Conservation (phyloP, 495 filamentous ascomycete genomes). For the Arthonia radiata region DNA sequence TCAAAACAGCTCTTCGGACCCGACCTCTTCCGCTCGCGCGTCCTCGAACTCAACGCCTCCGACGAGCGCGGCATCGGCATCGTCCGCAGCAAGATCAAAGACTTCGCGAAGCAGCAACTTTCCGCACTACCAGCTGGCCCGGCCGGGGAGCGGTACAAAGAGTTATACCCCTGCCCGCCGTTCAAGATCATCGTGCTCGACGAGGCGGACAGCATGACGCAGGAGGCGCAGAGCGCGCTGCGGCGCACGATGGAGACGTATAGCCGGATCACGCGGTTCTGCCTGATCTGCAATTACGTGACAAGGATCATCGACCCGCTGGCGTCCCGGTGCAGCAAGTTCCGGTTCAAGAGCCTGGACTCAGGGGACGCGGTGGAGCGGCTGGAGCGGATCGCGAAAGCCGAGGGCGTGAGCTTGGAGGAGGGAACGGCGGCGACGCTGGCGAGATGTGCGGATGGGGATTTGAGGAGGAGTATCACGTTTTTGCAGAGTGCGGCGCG, state of each 20-base stretch:
- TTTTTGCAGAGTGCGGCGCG: constrained; percentile 80
- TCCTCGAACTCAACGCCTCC: constrained; percentile 94
- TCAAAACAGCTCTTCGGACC: constrained; percentile 95
- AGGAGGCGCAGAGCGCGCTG: constrained; percentile 84
- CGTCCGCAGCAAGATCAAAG: constrained; percentile 94
- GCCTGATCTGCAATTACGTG: constrained; percentile 95
- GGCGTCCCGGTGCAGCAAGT: constrained; percentile 82
- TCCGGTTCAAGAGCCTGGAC: constrained; percentile 90
- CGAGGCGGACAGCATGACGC: constrained; percentile 96
- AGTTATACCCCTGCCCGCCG: constrained; percentile 74
- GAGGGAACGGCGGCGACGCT: constrained; percentile 60
- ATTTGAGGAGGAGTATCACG: constrained; percentile 86
- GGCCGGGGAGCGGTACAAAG: constrained; percentile 33
- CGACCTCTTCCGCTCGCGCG: constrained; percentile 75
- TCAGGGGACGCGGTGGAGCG: constrained; percentile 49
- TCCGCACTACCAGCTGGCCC: constrained; percentile 40
- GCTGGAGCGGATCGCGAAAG: constrained; percentile 52
- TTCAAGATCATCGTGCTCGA: constrained; percentile 98
- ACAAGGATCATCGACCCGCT: constrained; percentile 93
- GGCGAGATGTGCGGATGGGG: constrained; percentile 72
- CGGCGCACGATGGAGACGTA: constrained; percentile 96
- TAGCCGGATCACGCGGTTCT: constrained; percentile 86
- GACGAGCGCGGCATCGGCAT: constrained; percentile 96
- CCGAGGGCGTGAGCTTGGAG: constrained; percentile 50
- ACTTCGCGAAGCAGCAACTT: constrained; percentile 86